These are phyloP conservation scores for Glebionis coronaria DNA, from an alignment of 129 eudicot species.

Conservation along the genomic window DNA sequence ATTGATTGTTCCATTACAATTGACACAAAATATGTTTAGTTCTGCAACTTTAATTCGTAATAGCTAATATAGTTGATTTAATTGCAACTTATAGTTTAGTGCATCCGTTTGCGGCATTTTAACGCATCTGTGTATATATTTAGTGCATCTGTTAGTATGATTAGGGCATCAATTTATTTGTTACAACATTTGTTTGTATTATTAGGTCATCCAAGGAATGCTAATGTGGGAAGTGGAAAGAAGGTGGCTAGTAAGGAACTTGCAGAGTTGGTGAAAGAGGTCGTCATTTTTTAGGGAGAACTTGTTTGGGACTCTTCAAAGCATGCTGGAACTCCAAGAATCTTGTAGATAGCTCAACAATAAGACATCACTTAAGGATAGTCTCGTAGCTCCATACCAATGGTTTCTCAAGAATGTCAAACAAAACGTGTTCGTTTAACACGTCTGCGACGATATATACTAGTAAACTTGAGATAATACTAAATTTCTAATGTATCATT, in stretches of 20 bases:
- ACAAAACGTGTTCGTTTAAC: conserved; percentile 18
- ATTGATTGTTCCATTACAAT: no score
- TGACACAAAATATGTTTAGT: no score
- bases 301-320: conserved; percentile 79
- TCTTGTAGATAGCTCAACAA: conserved; percentile 87
- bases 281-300: conserved; percentile 82
- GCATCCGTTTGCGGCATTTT: no score
- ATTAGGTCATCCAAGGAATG: conserved; percentile 9
- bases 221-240: conserved; percentile 96
- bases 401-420: conserved; percentile 75
- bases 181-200: no score
- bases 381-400: conserved; percentile 76
- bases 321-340: conserved; percentile 98
- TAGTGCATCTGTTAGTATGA: no score
- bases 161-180: no score
- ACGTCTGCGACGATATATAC: not conserved
- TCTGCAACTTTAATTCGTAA: no score
- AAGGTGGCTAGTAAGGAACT: conserved; percentile 89
- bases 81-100: no score
- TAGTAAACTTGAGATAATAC: not conserved
- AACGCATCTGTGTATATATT: no score
- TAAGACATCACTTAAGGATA: conserved; percentile 78
- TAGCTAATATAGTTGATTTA: no score
- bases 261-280: conserved; percentile 89
- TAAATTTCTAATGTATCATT: not conserved